Conservation (phyloP, 495 filamentous ascomycete species). For the Penicillium ucsense region DNA sequence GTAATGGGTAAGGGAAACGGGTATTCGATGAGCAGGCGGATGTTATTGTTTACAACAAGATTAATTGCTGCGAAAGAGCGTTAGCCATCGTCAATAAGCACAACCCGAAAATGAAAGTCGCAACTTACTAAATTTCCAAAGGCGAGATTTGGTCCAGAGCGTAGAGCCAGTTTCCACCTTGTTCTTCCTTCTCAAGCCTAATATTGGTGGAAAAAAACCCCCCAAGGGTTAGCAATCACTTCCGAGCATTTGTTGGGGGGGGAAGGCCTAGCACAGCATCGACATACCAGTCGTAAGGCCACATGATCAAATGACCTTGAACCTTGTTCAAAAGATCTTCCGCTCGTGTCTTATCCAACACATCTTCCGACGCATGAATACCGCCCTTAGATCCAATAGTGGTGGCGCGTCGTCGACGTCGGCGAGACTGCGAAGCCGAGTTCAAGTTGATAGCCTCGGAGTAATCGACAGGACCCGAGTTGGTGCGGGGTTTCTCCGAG, state of each 20-base stretch:
- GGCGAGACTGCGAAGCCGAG: constrained; percentile 24
- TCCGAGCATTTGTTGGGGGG: too few species aligned
- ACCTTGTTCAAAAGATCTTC: constrained; percentile 73
- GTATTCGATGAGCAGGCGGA: too few species aligned
- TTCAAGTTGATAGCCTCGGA: constrained; percentile 42
- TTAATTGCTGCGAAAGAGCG: constrained; percentile 16
- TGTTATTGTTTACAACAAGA: neutral
- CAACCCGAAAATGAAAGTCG: neutral
- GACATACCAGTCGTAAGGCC: constrained; percentile 81
- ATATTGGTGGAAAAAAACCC: neutral
- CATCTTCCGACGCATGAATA: constrained; percentile 60
- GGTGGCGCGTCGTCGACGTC: constrained; percentile 59
- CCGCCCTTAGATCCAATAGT: constrained; percentile 67
- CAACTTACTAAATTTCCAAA: constrained; percentile 90
- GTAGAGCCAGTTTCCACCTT: constrained; percentile 93
- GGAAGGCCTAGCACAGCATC: too few species aligned
- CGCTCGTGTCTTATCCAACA: constrained; percentile 61
- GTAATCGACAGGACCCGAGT: constrained; percentile 34
- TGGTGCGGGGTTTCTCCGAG: constrained; percentile 23
- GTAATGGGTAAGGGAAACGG: too few species aligned
- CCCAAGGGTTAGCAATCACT: too few species aligned
- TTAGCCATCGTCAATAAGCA: constrained; percentile 2
- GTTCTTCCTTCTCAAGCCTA: constrained; percentile 76
- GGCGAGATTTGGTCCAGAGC: constrained; percentile 92
- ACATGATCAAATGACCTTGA: constrained; percentile 82